Evolutionary conservation across 129 eudicot species (phyloP).

Genomic region (Pittosporum tobira): DNA sequence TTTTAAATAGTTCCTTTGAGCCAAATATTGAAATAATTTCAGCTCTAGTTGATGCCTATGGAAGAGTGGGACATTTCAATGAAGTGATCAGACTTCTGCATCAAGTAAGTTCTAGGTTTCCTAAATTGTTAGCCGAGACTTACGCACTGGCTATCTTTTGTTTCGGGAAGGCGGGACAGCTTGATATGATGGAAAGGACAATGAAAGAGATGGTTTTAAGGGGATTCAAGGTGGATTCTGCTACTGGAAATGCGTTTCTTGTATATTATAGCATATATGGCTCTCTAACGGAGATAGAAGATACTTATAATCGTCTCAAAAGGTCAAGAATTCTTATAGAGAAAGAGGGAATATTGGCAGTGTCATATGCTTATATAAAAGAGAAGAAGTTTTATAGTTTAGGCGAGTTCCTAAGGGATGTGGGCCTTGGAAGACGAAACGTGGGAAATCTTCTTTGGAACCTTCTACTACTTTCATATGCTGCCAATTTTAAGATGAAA

Average conservation of each 20-base stretch:
- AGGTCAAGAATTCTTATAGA: constrained; percentile 67
- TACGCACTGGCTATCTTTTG: constrained; percentile 36
- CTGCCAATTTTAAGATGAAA: constrained; percentile 86
- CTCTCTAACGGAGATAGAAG: constrained; percentile 58
- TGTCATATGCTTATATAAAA: constrained; percentile 57
- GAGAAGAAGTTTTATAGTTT: constrained; percentile 56
- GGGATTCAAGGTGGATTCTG: constrained; percentile 57
- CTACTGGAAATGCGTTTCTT: constrained; percentile 65
- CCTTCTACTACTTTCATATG: constrained; percentile 63
- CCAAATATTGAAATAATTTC: constrained; percentile 44
- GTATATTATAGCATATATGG: constrained; percentile 64
- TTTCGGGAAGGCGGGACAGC: constrained; percentile 67
- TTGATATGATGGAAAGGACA: constrained; percentile 58
- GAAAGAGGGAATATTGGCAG: constrained; percentile 63
- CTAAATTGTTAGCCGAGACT: constrained; percentile 34
- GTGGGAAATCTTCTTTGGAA: constrained; percentile 90
- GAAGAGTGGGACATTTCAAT: constrained; percentile 23
- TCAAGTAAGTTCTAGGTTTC: constrained; percentile 33
- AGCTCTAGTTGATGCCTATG: constrained; percentile 44
- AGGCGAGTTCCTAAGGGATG: constrained; percentile 64
- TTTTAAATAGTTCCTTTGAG: constrained; percentile 46
- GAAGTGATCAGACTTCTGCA: constrained; percentile 35
- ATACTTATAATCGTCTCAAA: constrained; percentile 65
- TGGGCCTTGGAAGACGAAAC: constrained; percentile 79
- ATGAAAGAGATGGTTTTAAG: constrained; percentile 54